phyloP scores from a whole-genome alignment of 2,329 filamentous ascomycete genomes.

The Rhynchosporium agropyri region DNA sequence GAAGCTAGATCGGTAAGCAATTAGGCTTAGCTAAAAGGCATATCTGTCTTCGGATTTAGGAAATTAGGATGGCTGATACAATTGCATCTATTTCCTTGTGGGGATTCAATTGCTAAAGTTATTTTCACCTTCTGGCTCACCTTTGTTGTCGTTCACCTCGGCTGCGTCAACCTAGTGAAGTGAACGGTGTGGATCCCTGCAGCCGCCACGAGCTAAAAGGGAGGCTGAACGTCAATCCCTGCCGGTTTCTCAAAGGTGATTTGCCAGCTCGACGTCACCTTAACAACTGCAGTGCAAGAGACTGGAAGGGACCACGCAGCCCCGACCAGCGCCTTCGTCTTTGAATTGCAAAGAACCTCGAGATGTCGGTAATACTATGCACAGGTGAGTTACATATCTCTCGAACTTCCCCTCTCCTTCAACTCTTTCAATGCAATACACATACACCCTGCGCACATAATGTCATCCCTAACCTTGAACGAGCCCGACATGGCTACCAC shows the following conservation, averaged over 20 bases:
- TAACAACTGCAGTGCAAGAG: background rate
- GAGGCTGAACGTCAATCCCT: slow-evolving; percentile 7
- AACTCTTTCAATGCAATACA: too few relatives aligned
- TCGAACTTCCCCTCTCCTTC: slow-evolving; percentile 4
- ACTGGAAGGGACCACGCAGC: background rate
- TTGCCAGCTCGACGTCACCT: slow-evolving; percentile 10
- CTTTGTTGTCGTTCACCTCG: background rate
- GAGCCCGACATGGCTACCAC: background rate
- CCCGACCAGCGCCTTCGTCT: background rate
- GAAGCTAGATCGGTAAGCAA: too few relatives aligned
- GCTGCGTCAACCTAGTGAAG: background rate
- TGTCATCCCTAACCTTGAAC: background rate
- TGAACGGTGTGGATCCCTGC: background rate
- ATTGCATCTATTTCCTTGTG: too few relatives aligned
- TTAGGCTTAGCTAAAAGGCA: too few relatives aligned
- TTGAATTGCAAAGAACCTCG: slow-evolving; percentile 9
- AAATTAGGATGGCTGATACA: too few relatives aligned
- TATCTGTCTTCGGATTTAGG: too few relatives aligned
- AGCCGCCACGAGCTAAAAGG: background rate
- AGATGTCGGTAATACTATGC: slow-evolving; percentile 37
- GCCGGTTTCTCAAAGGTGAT: background rate
- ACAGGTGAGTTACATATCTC: slow-evolving; percentile 32
- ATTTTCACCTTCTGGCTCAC: background rate
- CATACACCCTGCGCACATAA: background rate
- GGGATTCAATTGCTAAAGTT: background rate